Conservation (phyloP, 805 yeast species). For the Metschnikowia matae region DNA sequence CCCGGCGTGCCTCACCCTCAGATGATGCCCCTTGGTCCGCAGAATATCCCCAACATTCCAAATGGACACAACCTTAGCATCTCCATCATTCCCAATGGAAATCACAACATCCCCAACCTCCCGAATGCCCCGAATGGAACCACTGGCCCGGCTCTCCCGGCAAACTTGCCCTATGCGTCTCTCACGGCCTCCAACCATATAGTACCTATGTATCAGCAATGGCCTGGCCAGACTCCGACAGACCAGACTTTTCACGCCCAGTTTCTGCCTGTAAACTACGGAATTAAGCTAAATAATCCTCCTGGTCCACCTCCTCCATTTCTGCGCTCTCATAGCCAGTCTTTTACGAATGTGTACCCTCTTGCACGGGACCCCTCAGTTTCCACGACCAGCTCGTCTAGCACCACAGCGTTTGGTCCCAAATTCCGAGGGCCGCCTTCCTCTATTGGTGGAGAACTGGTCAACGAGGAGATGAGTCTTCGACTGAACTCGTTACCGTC, state of each 20-base stretch:
- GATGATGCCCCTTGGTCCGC: conserved; percentile 5
- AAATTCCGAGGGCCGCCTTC: neutral
- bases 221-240: neutral
- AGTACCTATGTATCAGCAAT: conserved; percentile 2
- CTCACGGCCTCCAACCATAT: neutral
- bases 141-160: neutral
- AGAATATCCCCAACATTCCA: neutral
- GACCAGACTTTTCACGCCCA: neutral
- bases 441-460: conserved; percentile 1
- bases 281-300: neutral
- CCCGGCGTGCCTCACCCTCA: conserved; percentile 5
- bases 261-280: neutral
- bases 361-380: neutral
- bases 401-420: neutral
- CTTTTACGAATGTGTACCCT: neutral
- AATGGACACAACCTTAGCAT: neutral
- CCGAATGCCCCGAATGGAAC: neutral
- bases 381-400: neutral
- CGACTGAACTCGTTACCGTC: neutral
- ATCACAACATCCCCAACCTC: neutral
- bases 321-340: neutral
- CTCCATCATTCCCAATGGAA: neutral
- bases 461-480: neutral
- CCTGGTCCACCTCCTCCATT: neutral
- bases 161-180: neutral